Percentiles rank a stretch among this genome's conserved stretches.
These are phyloP conservation scores for Parietichytrium sp. DNA, from an alignment of 108 stramenopile species.

Conservation along the genomic window DNA sequence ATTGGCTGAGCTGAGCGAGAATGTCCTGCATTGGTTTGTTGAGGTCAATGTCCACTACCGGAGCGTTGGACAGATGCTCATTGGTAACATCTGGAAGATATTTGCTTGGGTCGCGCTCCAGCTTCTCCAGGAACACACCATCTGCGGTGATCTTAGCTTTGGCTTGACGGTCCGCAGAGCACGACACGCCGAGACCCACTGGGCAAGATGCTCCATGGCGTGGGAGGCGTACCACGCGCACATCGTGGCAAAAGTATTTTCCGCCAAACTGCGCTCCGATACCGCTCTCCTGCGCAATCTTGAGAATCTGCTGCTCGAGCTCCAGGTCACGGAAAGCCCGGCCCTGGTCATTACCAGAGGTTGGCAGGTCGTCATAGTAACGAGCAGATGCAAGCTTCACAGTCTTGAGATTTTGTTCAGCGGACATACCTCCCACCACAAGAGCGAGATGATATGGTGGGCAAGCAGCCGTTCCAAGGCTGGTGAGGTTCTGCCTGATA, in stretches of 20 bases:
- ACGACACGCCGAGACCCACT: conserved; percentile 91
- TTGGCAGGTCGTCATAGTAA: conserved; percentile 86
- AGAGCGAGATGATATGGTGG: conserved; percentile 92
- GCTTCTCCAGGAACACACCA: conserved; percentile 86
- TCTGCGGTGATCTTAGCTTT: conserved; percentile 88
- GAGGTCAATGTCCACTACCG: conserved; percentile 81
- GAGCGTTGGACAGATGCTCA: conserved; percentile 47
- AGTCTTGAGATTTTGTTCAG: conserved; percentile 87
- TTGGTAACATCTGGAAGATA: conserved; percentile 87
- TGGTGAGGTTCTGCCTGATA: conserved; percentile 84
- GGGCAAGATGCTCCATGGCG: conserved; percentile 94
- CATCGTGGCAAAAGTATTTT: conserved; percentile 96
- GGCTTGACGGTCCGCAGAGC: conserved; percentile 91
- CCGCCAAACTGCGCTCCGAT: conserved; percentile 95
- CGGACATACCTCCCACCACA: conserved; percentile 87
- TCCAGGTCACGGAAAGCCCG: conserved; percentile 85
- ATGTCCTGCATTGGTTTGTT: conserved; percentile 82
- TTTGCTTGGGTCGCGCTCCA: conserved; percentile 83
- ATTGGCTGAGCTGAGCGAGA: conserved; percentile 71
- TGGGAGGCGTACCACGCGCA: conserved; percentile 84
- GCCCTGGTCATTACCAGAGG: conserved; percentile 77
- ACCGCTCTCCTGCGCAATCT: conserved; percentile 83
- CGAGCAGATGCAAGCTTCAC: conserved; percentile 89
- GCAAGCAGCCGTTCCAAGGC: conserved; percentile 89
- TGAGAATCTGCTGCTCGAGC: conserved; percentile 81